Percentiles rank a stretch among this genome's conserved stretches.
These are phyloP conservation scores for Ustulina deusta DNA, from an alignment of 2,329 filamentous ascomycete genomes.

Conservation along the genomic window DNA sequence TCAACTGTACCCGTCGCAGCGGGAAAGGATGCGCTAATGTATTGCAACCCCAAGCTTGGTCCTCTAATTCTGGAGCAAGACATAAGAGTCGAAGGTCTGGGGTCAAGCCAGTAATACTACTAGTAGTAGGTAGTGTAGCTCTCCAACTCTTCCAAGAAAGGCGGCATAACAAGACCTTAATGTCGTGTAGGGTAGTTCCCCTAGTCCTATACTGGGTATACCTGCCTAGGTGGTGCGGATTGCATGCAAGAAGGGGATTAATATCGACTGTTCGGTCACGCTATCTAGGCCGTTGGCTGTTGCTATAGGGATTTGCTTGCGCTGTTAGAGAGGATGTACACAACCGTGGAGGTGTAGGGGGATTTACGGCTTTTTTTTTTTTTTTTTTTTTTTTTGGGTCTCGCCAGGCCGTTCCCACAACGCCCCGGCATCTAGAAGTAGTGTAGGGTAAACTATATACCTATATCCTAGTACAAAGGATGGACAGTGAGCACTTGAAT, in stretches of 20 bases:
- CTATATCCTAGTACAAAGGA: background rate
- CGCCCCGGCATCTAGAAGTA: background rate
- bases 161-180: conserved; percentile 40
- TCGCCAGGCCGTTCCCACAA: background rate
- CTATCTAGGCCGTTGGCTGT: conserved; percentile 11
- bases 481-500: conserved; percentile 5
- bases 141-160: conserved; percentile 27
- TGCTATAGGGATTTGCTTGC: conserved; percentile 30
- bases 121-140: background rate
- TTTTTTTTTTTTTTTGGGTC: conserved; percentile 12
- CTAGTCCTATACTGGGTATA: conserved; percentile 1
- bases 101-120: conserved; percentile 30
- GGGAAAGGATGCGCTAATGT: conserved; percentile 36
- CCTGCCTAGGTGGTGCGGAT: background rate
- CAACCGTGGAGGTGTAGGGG: conserved; percentile 8
- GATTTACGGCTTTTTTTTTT: conserved; percentile 6
- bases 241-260: conserved; percentile 27
- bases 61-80: conserved; percentile 23
- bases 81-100: conserved; percentile 28
- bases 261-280: conserved; percentile 23
- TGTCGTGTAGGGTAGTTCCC: too few relatives aligned
- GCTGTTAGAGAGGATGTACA: conserved; percentile 20
- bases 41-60: conserved; percentile 31
- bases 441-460: background rate
- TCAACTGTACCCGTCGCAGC: conserved; percentile 26